phyloP scores from a whole-genome alignment of 257 asterid genomes.

The Rehmannia glutinosa region DNA sequence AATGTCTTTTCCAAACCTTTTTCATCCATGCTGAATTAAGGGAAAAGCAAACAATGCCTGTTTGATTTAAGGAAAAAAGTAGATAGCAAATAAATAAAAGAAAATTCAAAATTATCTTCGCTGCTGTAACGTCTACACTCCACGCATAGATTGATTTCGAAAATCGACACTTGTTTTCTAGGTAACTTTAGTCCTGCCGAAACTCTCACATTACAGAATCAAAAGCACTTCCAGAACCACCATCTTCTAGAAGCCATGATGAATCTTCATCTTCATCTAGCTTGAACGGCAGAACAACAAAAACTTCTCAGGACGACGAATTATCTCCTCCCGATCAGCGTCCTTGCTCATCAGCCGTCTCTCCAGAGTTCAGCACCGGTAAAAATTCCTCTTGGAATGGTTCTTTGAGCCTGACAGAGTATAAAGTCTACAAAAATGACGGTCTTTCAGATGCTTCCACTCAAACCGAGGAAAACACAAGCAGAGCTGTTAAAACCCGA shows the following conservation, averaged over 20 bases:
- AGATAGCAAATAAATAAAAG: background rate
- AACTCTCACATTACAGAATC: conserved; percentile 47
- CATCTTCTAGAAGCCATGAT: conserved; percentile 77
- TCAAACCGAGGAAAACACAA: conserved; percentile 74
- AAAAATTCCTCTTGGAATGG: conserved; percentile 76
- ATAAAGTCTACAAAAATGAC: conserved; percentile 67
- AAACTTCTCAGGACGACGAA: conserved; percentile 71
- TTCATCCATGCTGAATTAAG: too few species aligned
- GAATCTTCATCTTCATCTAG: conserved; percentile 89
- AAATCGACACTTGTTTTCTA: conserved; percentile 18
- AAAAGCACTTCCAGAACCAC: conserved; percentile 75
- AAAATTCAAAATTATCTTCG: background rate
- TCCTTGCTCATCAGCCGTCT: conserved; percentile 50
- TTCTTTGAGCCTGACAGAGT: conserved; percentile 64
- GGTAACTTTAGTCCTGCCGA: conserved; percentile 72
- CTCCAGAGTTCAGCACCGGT: conserved; percentile 58
- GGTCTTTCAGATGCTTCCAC: conserved; percentile 91
- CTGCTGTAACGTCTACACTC: background rate
- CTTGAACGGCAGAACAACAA: conserved; percentile 60
- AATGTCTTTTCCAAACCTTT: too few species aligned
- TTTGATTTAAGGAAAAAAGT: background rate
- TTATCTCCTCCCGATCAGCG: conserved; percentile 57
- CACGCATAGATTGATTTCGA: background rate
- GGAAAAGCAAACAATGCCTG: background rate
- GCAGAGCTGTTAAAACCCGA: conserved; percentile 28